Conservation (phyloP, 192 early-diverging fungal genomes). For the Kickxella alabastrina region DNA sequence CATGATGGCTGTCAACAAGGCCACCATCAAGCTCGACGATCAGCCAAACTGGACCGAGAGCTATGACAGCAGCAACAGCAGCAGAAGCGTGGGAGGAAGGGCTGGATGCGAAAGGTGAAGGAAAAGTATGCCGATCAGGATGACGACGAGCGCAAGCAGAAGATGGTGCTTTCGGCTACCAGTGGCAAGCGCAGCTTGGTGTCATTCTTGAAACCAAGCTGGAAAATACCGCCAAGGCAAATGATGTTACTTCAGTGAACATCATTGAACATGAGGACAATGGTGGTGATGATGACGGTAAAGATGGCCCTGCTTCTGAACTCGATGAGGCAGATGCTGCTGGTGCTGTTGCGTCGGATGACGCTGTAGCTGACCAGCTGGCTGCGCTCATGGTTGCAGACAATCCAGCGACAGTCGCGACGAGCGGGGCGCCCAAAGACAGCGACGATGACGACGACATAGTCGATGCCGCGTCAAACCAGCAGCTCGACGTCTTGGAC, state of each 20-base stretch:
- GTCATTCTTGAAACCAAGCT: background rate
- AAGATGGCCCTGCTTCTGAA: background rate
- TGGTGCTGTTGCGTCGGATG: background rate
- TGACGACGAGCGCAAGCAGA: constrained; percentile 82
- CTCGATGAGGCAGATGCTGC: background rate
- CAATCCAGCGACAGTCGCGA: background rate
- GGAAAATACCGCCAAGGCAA: background rate
- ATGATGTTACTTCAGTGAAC: too few relatives aligned
- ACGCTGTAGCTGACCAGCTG: background rate
- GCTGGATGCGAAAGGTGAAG: constrained; percentile 88
- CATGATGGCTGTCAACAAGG: constrained; percentile 75
- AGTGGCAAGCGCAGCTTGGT: constrained; percentile 49
- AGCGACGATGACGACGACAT: constrained; percentile 33
- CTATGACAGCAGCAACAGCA: constrained; percentile 45
- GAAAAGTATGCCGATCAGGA: constrained; percentile 90
- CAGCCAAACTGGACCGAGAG: constrained; percentile 57
- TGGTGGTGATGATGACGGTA: background rate
- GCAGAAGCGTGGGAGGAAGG: constrained; percentile 76
- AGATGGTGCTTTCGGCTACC: constrained; percentile 76
- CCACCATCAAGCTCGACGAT: constrained; percentile 61
- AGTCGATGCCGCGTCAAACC: constrained; percentile 20
- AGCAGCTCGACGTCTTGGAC: constrained; percentile 66
- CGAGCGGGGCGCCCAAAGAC: background rate
- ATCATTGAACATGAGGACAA: too few relatives aligned
- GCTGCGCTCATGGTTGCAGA: background rate